Base-by-base conservation (phyloP, 306 rosid genomes). In the Amphicarpaea edgeworthii region DNA sequence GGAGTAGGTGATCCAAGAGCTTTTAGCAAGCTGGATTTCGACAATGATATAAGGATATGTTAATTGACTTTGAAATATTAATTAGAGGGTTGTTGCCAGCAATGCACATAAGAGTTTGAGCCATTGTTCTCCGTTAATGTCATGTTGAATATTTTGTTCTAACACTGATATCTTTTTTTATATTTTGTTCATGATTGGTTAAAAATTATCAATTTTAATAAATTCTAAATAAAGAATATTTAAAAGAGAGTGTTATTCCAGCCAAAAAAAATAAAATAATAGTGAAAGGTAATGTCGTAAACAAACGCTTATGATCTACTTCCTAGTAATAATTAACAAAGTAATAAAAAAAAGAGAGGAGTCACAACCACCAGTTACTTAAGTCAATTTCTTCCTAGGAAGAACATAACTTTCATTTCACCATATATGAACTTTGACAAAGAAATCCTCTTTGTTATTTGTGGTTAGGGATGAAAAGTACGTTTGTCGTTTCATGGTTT, bases 1-100 rank as follows among this genome's bases (percentile, higher is more conserved):
- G 41, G 11, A 61, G 77, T 53, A 23, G 75, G 81, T 76, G 46
- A 76, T 55, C 12, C 26, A 61, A 60, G 68, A 30, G 32, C 59
- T 23, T 58, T 75, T 10, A 16, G 53, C 69, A 63, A 76, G 69
- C 68, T 70, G 73, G 53, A 45, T 79, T 67, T 58, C 14, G 66
- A 74, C 17, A 75, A 68, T 37, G 74, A 72, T 57, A 12, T 24
- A 24, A 3, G 14, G 49, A 43, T n/a, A n/a, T 12, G 24, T 53
- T 28, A 61, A 30, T 24, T 46, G 30, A 43, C 32, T 54, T 6
- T 6, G 3, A n/a, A n/a, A n/a, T n/a, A n/a, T n/a, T n/a, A n/a
- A n/a, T n/a, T n/a, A n/a, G n/a, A 14, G 30, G 28, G 61, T 11
- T 41, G 81, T 30, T n/a, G 1, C 43, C 76, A 45, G 54, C 71